These are phyloP conservation scores for Amyloporia xantha DNA, from an alignment of 768 basidiomycete species.

Conservation along the genomic window DNA sequence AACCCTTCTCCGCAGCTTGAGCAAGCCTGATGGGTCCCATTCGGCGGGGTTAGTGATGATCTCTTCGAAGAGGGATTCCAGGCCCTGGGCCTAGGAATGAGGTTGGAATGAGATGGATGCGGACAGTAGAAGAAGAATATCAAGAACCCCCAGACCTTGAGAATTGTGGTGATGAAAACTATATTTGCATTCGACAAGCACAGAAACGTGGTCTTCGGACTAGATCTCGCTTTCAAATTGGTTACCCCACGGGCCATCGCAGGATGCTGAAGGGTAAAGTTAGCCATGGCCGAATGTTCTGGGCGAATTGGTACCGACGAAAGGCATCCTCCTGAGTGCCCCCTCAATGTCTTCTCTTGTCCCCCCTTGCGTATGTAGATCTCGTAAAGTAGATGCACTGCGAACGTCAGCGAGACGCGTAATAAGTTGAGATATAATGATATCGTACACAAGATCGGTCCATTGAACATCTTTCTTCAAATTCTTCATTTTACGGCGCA, in stretches of 20 bases:
- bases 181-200: slow-evolving; percentile 93
- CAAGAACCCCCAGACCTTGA: slow-evolving; percentile 46
- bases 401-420: background rate
- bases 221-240: slow-evolving; percentile 55
- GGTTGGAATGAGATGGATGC: slow-evolving; percentile 1
- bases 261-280: slow-evolving; percentile 62
- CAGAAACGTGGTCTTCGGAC: slow-evolving; percentile 72
- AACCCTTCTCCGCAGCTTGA: slow-evolving; percentile 70
- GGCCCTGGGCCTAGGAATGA: slow-evolving; percentile 58
- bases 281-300: background rate
- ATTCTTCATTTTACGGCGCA: slow-evolving; percentile 75
- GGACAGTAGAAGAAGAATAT: background rate
- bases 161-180: slow-evolving; percentile 86
- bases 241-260: slow-evolving; percentile 92
- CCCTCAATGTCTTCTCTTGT: slow-evolving; percentile 70
- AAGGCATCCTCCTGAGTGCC: slow-evolving; percentile 77
- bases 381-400: slow-evolving; percentile 64
- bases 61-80: slow-evolving; percentile 67
- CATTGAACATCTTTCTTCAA: slow-evolving; percentile 66
- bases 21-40: slow-evolving; percentile 64
- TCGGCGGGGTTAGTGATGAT: slow-evolving; percentile 91
- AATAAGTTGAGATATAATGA: background rate
- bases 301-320: slow-evolving; percentile 45
- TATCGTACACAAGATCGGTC: slow-evolving; percentile 87
- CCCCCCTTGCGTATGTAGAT: slow-evolving; percentile 64